phyloP scores from a whole-genome alignment of 2,329 filamentous ascomycete species.

The Fusarium buharicum region DNA sequence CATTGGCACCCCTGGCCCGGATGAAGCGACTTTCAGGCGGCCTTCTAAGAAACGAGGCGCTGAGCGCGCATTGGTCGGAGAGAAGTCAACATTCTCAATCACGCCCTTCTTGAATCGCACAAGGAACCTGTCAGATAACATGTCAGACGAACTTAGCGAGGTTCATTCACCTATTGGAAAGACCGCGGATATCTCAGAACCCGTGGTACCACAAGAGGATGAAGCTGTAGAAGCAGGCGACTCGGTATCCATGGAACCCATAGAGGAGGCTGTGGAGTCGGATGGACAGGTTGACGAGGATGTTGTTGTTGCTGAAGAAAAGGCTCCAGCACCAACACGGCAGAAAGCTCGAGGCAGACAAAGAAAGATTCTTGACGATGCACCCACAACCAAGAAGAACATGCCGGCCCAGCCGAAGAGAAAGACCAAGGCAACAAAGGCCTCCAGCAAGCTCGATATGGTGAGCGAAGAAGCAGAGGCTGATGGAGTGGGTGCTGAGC shows the following conservation, averaged over 20 bases:
- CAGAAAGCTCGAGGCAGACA: conserved; percentile 58
- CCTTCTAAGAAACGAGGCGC: conserved; percentile 66
- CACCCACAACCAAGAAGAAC: conserved; percentile 59
- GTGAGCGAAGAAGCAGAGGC: conserved; percentile 53
- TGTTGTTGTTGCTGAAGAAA: conserved; percentile 16
- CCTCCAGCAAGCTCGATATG: conserved; percentile 50
- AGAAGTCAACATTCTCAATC: conserved; percentile 93
- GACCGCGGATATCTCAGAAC: conserved; percentile 22
- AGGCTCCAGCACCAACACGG: conserved; percentile 24
- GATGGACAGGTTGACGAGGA: conserved; percentile 17
- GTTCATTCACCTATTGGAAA: conserved; percentile 40
- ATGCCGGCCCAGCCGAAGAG: conserved; percentile 49
- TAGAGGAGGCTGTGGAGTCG: conserved; percentile 14
- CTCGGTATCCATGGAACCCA: conserved; percentile 18
- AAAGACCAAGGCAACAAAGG: conserved; percentile 49
- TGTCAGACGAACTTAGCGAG: conserved; percentile 50
- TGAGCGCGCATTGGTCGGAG: conserved; percentile 68
- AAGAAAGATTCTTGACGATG: conserved; percentile 57
- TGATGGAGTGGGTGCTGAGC: conserved; percentile 48
- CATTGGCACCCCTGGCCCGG: conserved; percentile 59
- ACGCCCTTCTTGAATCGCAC: conserved; percentile 90
- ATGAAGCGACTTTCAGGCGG: conserved; percentile 55
- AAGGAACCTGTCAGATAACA: conserved; percentile 57
- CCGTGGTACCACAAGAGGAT: conserved; percentile 52
- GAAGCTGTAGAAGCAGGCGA: conserved; percentile 23